These are phyloP conservation scores for Penicillium silybi DNA, from an alignment of 495 filamentous ascomycete genomes.

Conservation along the genomic window DNA sequence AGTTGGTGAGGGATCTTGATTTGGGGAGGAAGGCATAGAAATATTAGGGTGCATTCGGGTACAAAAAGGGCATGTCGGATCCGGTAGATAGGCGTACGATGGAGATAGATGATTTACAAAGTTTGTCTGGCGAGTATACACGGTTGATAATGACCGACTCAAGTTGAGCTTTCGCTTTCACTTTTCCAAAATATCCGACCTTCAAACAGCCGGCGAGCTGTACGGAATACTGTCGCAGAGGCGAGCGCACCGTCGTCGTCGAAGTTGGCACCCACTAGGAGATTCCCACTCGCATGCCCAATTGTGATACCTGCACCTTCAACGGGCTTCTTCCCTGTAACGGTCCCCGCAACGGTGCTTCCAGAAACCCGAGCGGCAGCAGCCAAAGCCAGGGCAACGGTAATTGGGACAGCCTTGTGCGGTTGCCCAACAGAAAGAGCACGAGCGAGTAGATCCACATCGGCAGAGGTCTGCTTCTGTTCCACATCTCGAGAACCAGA, in stretches of 20 bases:
- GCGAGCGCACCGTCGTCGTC: conserved; percentile 35
- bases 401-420: conserved; percentile 54
- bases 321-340: conserved; percentile 15
- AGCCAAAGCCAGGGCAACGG: conserved; percentile 57
- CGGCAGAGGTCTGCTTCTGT: conserved; percentile 15
- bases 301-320: conserved; percentile 44
- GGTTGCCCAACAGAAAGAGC: conserved; percentile 53
- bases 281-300: conserved; percentile 58
- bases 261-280: conserved; percentile 51
- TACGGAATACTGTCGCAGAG: conserved; percentile 51
- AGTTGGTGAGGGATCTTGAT: conserved; percentile 58
- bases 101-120: neutral
- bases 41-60: neutral
- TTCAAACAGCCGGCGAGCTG: conserved; percentile 54
- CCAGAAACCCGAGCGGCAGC: conserved; percentile 40
- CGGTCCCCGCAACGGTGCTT: conserved; percentile 39
- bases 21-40: conserved; percentile 46
- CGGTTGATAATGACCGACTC: neutral
- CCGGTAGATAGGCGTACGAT: neutral
- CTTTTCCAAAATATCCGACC: conserved; percentile 52
- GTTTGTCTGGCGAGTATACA: neutral
- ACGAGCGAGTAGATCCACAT: conserved; percentile 43
- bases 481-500: conserved; percentile 10
- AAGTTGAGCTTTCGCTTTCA: conserved; percentile 14
- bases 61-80: neutral